Percentiles rank a stretch among this genome's conserved stretches.
These are phyloP conservation scores for Mycena leptocephala DNA, from an alignment of 768 basidiomycete genomes.

Conservation along the genomic window DNA sequence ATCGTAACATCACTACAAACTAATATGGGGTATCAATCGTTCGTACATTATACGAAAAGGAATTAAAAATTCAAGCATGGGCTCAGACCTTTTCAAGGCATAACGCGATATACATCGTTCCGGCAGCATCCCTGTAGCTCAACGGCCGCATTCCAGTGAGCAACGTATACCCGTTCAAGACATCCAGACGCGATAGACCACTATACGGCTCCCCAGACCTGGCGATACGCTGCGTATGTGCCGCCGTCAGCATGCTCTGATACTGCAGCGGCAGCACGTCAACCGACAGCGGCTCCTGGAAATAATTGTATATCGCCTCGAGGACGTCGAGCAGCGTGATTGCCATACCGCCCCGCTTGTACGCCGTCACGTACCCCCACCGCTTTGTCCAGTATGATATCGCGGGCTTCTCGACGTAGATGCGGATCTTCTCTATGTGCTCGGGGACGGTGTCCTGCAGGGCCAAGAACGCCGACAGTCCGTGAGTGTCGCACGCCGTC, in stretches of 20 bases:
- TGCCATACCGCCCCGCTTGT: constrained; percentile 6
- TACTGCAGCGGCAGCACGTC: constrained; percentile 21
- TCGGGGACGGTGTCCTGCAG: not conserved
- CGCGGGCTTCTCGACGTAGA: constrained; percentile 14
- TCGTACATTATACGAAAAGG: too few species aligned
- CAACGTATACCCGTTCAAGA: constrained; percentile 12
- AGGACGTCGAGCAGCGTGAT: constrained; percentile 24
- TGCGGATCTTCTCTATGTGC: constrained; percentile 21
- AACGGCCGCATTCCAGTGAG: constrained; percentile 7
- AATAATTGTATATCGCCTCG: constrained; percentile 23
- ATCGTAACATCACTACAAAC: too few species aligned
- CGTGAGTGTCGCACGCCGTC: not conserved
- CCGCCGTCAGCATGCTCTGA: not conserved
- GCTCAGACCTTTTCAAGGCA: not conserved
- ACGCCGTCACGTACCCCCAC: constrained; percentile 22
- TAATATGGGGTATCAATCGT: too few species aligned
- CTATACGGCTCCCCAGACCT: not conserved
- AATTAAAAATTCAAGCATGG: too few species aligned
- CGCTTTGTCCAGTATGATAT: constrained; percentile 18
- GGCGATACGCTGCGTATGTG: not conserved
- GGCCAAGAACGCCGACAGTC: not conserved
- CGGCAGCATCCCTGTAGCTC: constrained; percentile 5
- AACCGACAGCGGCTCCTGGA: constrained; percentile 17
- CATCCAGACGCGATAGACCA: constrained; percentile 12
- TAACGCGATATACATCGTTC: constrained; percentile 17